Conservation (phyloP, 1,139 yeast species). For the Blastobotrys persicus region DNA sequence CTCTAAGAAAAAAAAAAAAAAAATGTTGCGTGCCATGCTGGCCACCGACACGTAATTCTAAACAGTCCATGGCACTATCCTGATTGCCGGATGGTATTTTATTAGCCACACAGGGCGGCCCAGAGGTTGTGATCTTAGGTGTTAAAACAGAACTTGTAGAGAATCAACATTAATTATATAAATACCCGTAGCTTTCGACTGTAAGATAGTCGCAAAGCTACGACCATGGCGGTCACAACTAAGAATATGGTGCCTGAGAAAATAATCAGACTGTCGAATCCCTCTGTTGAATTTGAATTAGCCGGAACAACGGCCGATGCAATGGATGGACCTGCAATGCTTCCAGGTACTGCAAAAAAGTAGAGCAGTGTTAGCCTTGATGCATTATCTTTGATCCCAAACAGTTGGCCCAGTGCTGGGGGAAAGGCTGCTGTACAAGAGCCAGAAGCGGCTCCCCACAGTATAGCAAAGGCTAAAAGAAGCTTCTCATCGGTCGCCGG, state of each 20-base stretch:
- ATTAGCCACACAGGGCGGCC: too few species aligned
- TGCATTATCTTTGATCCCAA: slow-evolving; percentile 43
- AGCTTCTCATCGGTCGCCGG: slow-evolving; percentile 25
- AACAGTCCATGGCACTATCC: too few species aligned
- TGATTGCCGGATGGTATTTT: too few species aligned
- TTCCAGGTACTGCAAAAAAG: slow-evolving; percentile 50
- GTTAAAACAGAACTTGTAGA: too few species aligned
- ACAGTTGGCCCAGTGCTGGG: slow-evolving; percentile 46
- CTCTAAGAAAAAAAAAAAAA: too few species aligned
- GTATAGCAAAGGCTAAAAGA: slow-evolving; percentile 40
- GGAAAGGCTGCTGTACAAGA: slow-evolving; percentile 42
- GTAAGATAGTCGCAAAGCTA: slow-evolving; percentile 8
- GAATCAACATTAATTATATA: slow-evolving; percentile 7
- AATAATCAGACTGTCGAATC: slow-evolving; percentile 23
- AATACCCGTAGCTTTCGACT: slow-evolving; percentile 11
- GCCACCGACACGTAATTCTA: too few species aligned
- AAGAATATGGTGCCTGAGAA: slow-evolving; percentile 24
- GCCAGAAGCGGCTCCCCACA: slow-evolving; percentile 50
- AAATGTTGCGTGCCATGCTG: too few species aligned
- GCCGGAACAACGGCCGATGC: slow-evolving; percentile 44
- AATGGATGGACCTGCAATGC: slow-evolving; percentile 49
- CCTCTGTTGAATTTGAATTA: slow-evolving; percentile 20
- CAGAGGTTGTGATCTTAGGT: too few species aligned
- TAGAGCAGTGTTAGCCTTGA: slow-evolving; percentile 58
- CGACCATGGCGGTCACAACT: slow-evolving; percentile 4